Evolutionary conservation across 768 basidiomycete genomes (phyloP), one percentile per base, ranked within the genome.

Genomic region (Trametes maxima): DNA sequence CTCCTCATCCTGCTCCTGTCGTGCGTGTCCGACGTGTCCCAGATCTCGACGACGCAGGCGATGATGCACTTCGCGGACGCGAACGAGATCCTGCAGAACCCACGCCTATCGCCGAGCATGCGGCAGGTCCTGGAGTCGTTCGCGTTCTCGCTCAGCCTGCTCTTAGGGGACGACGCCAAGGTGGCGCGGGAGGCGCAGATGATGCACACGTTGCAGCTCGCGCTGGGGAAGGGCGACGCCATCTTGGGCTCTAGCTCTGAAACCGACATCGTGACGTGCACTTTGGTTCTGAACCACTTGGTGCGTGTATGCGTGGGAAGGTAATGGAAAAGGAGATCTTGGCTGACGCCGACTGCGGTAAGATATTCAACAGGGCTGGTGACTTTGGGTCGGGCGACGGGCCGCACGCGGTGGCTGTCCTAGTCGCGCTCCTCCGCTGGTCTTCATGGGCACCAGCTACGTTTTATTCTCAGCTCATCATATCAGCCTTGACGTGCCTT

Each of bases 81-180:
- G 19, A 84, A 78, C 53, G 80, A 84, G 36, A 69, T 88, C 36
- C 72, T 88, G 28, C 80, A 80, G 52, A 80, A 78, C 33, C 74
- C 80, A 60, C 79, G 78, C n/a, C 76, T 90, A 54, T 72, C 79
- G n/a, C 72, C 76, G 11, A 78, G 79, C 44, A 76, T 85, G 49
- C 79, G 85, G 59, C 82, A 83, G 59, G 80, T 81, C 33, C 70
- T 91, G 24, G 88, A 90, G 63, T 76, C 76, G 12, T 86, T 87
- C 65, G 77, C 78, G 3, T 68, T 89, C 39, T 82, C 85, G 5
- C 71, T 91, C 45, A 83, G 82, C 57, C 76, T 87, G 60, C 66
- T 85, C 33, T 78, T 89, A 35, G 86, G 85, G 40, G 88, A 90
- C 65, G 89, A 90, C 58, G 83, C 82, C 24, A 89, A 88, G 69